Evolutionary conservation across 768 basidiomycete species (phyloP).

Genomic region (Austroboletus festivus): DNA sequence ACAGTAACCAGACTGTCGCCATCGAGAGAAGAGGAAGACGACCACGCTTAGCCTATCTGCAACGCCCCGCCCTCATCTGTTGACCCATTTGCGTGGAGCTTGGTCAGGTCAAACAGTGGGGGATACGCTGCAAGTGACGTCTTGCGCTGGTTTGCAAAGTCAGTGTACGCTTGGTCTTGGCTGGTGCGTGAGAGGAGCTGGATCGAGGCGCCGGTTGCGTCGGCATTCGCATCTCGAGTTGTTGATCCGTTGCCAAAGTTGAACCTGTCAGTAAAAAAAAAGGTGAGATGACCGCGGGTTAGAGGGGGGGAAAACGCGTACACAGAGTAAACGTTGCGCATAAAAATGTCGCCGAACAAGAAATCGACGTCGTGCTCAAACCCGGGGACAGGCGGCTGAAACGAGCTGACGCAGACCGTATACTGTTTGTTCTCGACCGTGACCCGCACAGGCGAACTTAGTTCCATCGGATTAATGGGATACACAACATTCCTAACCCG

Average conservation of each 20-base stretch:
- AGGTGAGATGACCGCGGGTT: not conserved
- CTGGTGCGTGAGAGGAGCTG: constrained; percentile 39
- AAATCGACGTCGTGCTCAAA: constrained; percentile 33
- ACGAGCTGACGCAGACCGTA: constrained; percentile 38
- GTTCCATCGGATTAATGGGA: constrained; percentile 44
- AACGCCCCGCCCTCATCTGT: constrained; percentile 18
- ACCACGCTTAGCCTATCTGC: not conserved
- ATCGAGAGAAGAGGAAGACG: no score
- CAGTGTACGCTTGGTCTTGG: constrained; percentile 31
- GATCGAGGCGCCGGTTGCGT: constrained; percentile 34
- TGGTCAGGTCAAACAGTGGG: constrained; percentile 22
- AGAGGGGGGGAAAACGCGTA: constrained; percentile 16
- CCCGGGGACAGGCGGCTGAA: constrained; percentile 29
- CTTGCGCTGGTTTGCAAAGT: constrained; percentile 21
- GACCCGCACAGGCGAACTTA: constrained; percentile 32
- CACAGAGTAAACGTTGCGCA: constrained; percentile 47
- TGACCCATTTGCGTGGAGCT: constrained; percentile 21
- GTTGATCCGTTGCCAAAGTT: constrained; percentile 39
- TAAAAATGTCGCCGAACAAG: constrained; percentile 43
- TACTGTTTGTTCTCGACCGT: constrained; percentile 29
- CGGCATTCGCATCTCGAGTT: not conserved
- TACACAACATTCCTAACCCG: constrained; percentile 31
- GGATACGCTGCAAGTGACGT: constrained; percentile 15
- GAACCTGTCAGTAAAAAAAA: constrained; percentile 27
- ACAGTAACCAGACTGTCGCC: no score